These are phyloP conservation scores for Penicillium alfredii DNA, from an alignment of 495 filamentous ascomycete genomes.

Conservation along the genomic window DNA sequence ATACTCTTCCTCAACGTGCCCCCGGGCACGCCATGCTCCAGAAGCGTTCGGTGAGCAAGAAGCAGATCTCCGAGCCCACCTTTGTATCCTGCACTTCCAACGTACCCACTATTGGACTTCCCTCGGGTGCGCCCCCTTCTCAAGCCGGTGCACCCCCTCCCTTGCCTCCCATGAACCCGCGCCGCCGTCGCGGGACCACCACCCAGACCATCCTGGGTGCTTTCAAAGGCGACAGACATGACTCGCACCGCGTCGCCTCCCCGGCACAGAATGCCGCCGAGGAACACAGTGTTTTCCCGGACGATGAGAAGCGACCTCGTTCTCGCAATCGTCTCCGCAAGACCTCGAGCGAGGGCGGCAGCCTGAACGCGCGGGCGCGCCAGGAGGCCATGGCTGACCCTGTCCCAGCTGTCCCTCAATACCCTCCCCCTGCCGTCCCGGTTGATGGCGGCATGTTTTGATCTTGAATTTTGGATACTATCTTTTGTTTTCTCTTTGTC, in stretches of 20 bases:
- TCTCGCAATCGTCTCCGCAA: conserved; percentile 50
- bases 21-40: conserved; percentile 27
- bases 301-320: conserved; percentile 45
- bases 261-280: conserved; percentile 28
- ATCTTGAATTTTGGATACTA: too few relatives aligned
- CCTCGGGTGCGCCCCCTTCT: conserved; percentile 40
- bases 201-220: conserved; percentile 49
- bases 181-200: conserved; percentile 53
- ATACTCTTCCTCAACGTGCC: conserved; percentile 24
- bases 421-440: conserved; percentile 34
- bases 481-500: neutral
- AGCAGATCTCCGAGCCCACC: conserved; percentile 76
- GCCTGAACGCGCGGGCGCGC: conserved; percentile 34
- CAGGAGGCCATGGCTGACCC: conserved; percentile 35
- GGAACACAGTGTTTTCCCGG: conserved; percentile 44
- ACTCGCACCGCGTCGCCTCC: conserved; percentile 21
- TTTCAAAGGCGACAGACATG: conserved; percentile 37
- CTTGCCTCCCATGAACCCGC: conserved; percentile 65
- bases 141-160: conserved; percentile 47
- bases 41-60: conserved; percentile 66
- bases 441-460: conserved; percentile 45
- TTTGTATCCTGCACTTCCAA: conserved; percentile 74
- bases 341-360: conserved; percentile 42
- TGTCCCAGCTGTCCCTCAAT: conserved; percentile 32
- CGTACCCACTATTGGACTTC: conserved; percentile 59